phyloP scores from a whole-genome alignment of 306 rosid genomes.

The Boehmeria nivea region DNA sequence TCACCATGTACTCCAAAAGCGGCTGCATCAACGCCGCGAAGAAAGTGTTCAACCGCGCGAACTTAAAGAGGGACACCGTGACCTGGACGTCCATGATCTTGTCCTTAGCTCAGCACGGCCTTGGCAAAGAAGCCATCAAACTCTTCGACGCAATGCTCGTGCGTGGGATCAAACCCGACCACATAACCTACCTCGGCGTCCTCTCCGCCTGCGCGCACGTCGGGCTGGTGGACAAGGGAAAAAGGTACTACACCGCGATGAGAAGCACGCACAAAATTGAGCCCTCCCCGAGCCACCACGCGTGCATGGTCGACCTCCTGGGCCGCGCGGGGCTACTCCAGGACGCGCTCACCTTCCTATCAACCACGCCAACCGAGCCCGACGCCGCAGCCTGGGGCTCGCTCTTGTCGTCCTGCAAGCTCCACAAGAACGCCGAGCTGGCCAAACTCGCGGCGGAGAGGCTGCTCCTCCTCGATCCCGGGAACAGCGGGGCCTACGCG shows the following conservation, averaged over 20 bases:
- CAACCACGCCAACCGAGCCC: constrained; percentile 67
- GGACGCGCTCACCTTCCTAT: constrained; percentile 61
- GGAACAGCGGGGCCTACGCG: constrained; percentile 75
- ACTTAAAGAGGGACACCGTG: constrained; percentile 39
- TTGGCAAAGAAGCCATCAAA: constrained; percentile 71
- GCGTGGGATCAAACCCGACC: constrained; percentile 63
- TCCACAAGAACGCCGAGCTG: constrained; percentile 60
- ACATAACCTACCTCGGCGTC: constrained; percentile 79
- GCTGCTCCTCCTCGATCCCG: constrained; percentile 73
- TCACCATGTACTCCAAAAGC: constrained; percentile 77
- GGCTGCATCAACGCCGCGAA: constrained; percentile 68
- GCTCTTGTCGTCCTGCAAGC: constrained; percentile 67
- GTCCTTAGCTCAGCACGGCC: constrained; percentile 84
- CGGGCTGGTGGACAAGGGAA: constrained; percentile 71
- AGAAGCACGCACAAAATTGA: constrained; percentile 57
- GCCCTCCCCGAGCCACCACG: constrained; percentile 72
- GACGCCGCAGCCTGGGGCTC: constrained; percentile 86
- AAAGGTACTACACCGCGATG: constrained; percentile 60
- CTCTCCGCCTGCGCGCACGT: constrained; percentile 80
- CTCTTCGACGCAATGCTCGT: constrained; percentile 75
- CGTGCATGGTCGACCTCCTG: constrained; percentile 75
- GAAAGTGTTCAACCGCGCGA: constrained; percentile 47
- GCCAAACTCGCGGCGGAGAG: constrained; percentile 77
- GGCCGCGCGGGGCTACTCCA: constrained; percentile 85
- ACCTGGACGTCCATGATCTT: constrained; percentile 89